A percentile compares a stretch with the other conserved stretches of the same genome.
Evolutionary conservation across 176 grass and related monocot species (phyloP).

Genomic region (Dactylis glomerata): DNA sequence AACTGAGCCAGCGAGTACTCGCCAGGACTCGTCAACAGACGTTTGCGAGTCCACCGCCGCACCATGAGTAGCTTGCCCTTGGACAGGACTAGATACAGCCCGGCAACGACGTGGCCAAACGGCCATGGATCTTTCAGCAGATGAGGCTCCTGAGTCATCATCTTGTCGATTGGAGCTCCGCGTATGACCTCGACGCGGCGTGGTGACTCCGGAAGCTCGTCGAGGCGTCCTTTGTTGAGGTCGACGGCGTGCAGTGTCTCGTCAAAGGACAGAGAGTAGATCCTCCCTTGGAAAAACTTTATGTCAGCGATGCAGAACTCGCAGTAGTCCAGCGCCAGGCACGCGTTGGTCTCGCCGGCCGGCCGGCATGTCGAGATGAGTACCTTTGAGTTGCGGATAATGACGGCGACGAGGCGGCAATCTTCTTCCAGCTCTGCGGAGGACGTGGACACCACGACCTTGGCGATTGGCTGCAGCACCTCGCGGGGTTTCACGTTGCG

Average conservation of each 20-base stretch:
- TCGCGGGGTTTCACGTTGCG: not conserved
- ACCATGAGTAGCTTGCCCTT: constrained; percentile 1
- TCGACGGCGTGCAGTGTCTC: not conserved
- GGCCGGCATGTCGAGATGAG: not conserved
- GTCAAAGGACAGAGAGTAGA: not conserved
- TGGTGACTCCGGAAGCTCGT: not conserved
- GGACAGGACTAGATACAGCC: not conserved
- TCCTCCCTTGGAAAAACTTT: not conserved
- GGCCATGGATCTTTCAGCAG: not conserved
- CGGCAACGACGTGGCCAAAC: not conserved
- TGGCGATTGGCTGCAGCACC: not conserved
- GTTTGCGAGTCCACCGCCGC: not conserved
- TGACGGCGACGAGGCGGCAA: not conserved
- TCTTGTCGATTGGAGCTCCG: not conserved
- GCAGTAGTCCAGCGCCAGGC: not conserved
- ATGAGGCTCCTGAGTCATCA: not conserved
- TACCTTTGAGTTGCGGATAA: not conserved
- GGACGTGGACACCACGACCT: not conserved
- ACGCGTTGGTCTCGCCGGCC: not conserved
- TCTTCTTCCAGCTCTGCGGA: not conserved
- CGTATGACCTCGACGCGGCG: not conserved
- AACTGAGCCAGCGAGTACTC: not conserved
- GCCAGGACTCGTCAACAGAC: not conserved
- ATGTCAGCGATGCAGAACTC: not conserved
- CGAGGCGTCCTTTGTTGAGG: not conserved